Conservation (phyloP, 1,284 basidiomycete genomes). For the Sanguinoderma infundibulare region DNA sequence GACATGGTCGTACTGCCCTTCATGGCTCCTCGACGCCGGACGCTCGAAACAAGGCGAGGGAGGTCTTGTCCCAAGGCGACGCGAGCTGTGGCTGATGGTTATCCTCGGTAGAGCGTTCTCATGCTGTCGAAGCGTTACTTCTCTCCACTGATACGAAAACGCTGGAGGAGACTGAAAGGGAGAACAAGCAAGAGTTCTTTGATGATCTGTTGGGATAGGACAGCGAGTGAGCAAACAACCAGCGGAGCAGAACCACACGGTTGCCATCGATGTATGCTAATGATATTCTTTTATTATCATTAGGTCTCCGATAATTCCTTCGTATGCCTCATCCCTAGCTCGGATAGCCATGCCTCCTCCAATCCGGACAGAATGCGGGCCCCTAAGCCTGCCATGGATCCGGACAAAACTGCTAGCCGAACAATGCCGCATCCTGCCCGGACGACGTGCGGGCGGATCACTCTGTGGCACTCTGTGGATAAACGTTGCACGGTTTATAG, state of each 20-base stretch:
- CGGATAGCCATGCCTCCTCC: too few relatives aligned
- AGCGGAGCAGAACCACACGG: not conserved
- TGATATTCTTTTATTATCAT: too few relatives aligned
- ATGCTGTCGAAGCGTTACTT: conserved; percentile 56
- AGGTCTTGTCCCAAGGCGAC: not conserved
- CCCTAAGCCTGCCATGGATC: too few relatives aligned
- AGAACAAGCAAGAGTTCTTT: conserved; percentile 73
- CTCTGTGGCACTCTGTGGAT: too few relatives aligned
- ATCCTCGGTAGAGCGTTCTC: conserved; percentile 31
- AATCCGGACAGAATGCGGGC: too few relatives aligned
- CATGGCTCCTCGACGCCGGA: conserved; percentile 12
- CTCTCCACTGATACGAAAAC: conserved; percentile 44
- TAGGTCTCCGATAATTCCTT: too few relatives aligned
- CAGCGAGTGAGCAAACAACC: not conserved
- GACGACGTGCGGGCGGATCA: too few relatives aligned
- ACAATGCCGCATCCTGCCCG: too few relatives aligned
- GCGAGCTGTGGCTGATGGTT: not conserved
- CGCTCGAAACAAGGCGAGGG: conserved; percentile 43
- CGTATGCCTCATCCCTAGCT: too few relatives aligned
- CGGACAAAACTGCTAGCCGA: too few relatives aligned
- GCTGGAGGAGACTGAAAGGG: conserved; percentile 50
- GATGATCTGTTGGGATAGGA: conserved; percentile 59
- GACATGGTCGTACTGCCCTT: conserved; percentile 37
- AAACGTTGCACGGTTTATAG: too few relatives aligned
- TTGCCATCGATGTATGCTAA: too few relatives aligned